Evolutionary conservation across 371 early-diverging fungal species (phyloP).

Genomic region (Mortierella sp.): DNA sequence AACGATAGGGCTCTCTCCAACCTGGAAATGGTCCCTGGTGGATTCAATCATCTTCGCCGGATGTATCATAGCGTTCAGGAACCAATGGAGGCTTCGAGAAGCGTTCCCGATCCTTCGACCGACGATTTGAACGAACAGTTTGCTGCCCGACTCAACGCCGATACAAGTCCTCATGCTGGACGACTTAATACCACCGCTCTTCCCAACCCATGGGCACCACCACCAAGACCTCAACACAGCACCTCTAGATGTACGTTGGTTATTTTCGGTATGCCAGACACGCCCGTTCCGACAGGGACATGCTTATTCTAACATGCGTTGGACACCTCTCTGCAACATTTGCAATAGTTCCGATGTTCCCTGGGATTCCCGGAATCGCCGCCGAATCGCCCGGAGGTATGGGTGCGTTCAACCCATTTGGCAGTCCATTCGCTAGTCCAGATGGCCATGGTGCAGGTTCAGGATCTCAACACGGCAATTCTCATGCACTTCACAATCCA

Average conservation of each 20-base stretch:
- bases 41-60: constrained; percentile 83
- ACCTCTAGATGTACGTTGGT: constrained; percentile 23
- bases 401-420: constrained; percentile 34
- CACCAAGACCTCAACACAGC: constrained; percentile 24
- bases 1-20: constrained; percentile 90
- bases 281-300: too few species aligned
- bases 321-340: too few species aligned
- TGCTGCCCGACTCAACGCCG: constrained; percentile 74
- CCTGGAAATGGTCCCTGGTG: constrained; percentile 86
- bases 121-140: constrained; percentile 76
- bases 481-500: constrained; percentile 50
- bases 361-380: constrained; percentile 35
- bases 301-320: too few species aligned
- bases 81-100: constrained; percentile 66
- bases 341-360: constrained; percentile 11
- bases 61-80: constrained; percentile 83
- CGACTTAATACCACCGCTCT: constrained; percentile 81
- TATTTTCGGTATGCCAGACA: too few species aligned
- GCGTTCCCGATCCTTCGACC: constrained; percentile 53
- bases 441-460: constrained; percentile 10
- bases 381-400: constrained; percentile 9
- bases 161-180: constrained; percentile 62
- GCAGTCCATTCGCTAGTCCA: constrained; percentile 22
- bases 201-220: constrained; percentile 85
- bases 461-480: neutral